phyloP scores from a whole-genome alignment of 2,329 filamentous ascomycete genomes.

The Trichophyton simii region DNA sequence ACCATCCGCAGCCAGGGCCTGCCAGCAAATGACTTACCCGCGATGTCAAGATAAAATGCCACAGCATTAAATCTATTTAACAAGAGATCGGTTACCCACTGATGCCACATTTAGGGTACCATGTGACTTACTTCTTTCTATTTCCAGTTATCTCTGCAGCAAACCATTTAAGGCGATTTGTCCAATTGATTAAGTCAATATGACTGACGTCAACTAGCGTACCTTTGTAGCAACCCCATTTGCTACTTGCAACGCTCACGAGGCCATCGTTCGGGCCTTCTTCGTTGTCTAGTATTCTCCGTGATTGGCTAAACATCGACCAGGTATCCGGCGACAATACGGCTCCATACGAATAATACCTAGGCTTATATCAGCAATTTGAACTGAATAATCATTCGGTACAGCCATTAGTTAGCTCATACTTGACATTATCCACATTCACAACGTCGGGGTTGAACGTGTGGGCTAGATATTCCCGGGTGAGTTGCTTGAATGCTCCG shows the following conservation, averaged over 20 bases:
- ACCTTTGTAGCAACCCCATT: constrained; percentile 52
- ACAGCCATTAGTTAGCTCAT: constrained; percentile 7
- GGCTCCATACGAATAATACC: constrained; percentile 53
- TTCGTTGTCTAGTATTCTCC: constrained; percentile 40
- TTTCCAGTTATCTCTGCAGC: constrained; percentile 45
- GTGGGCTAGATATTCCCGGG: constrained; percentile 44
- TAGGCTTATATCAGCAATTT: constrained; percentile 14
- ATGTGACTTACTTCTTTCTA: constrained; percentile 36
- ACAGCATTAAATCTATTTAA: constrained; percentile 49
- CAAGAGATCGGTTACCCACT: constrained; percentile 6
- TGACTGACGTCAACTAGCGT: constrained; percentile 52
- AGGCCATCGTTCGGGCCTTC: constrained; percentile 53
- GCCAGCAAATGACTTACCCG: constrained; percentile 34
- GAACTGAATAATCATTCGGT: background rate
- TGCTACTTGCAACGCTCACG: constrained; percentile 47
- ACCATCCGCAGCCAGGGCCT: background rate
- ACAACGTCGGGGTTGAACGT: constrained; percentile 49
- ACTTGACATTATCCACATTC: constrained; percentile 41
- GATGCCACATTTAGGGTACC: background rate
- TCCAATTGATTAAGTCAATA: constrained; percentile 55
- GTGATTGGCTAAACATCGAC: constrained; percentile 46
- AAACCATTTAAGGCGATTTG: constrained; percentile 48
- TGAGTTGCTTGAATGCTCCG: constrained; percentile 50
- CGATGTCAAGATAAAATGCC: constrained; percentile 53
- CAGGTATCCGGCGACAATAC: constrained; percentile 43